Conservation (phyloP, 305 asterid genomes). For the Ilex paraguariensis region DNA sequence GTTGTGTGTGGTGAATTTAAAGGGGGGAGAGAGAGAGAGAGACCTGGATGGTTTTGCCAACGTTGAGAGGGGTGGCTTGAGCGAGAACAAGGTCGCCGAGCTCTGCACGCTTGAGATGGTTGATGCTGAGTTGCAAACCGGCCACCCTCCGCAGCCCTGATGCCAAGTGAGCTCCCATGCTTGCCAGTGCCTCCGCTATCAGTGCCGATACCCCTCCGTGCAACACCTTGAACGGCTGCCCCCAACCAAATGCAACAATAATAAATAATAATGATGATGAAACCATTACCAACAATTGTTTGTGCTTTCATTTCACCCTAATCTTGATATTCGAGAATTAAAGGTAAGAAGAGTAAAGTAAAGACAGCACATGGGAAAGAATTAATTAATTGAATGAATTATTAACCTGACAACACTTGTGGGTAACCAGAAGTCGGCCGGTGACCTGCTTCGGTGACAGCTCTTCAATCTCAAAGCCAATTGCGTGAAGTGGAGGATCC, state of each 20-base stretch:
- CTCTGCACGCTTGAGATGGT: conserved; percentile 57
- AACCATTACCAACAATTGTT: not conserved
- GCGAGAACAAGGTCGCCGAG: conserved; percentile 62
- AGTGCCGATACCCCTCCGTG: conserved; percentile 91
- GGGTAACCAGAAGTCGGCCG: conserved; percentile 47
- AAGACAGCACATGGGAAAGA: not conserved
- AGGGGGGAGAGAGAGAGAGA: not conserved
- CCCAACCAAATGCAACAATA: too few relatives aligned
- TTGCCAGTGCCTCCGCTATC: conserved; percentile 66
- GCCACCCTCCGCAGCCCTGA: conserved; percentile 61
- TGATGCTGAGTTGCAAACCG: conserved; percentile 69
- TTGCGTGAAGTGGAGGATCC: conserved; percentile 46
- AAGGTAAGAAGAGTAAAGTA: not conserved
- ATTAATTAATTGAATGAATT: not conserved
- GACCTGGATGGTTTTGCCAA: conserved; percentile 72
- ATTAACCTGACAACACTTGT: conserved; percentile 22
- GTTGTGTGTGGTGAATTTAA: too few relatives aligned
- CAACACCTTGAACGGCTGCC: conserved; percentile 67
- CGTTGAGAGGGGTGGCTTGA: conserved; percentile 62
- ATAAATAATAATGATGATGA: too few relatives aligned
- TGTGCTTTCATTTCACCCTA: not conserved
- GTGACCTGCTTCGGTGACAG: conserved; percentile 49
- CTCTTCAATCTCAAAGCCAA: conserved; percentile 66
- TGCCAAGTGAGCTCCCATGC: conserved; percentile 76
- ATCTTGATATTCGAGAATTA: not conserved